Percentiles rank a stretch among this genome's conserved stretches.
Conservation (phyloP, 768 basidiomycete genomes). For the Phaffia australis region DNA sequence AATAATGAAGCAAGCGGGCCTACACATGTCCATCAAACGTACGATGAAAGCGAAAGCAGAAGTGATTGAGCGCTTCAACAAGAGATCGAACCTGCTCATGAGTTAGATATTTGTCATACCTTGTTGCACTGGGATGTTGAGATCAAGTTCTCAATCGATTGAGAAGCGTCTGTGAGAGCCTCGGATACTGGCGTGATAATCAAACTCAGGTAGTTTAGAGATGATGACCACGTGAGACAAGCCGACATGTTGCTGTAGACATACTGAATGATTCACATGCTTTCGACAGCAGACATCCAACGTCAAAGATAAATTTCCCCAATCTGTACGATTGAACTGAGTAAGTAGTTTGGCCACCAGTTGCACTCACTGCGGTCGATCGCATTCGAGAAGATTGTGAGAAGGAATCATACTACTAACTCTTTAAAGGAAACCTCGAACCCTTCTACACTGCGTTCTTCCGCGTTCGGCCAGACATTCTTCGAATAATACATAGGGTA, state of each 20-base stretch:
- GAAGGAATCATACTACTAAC: conserved; percentile 46
- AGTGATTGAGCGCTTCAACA: neutral
- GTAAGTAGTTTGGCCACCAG: neutral
- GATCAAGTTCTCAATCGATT: conserved; percentile 64
- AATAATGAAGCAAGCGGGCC: conserved; percentile 92
- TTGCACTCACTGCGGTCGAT: neutral
- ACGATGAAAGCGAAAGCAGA: neutral
- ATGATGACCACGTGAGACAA: conserved; percentile 10
- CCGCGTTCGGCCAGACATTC: conserved; percentile 75
- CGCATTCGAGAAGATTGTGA: neutral
- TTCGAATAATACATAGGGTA: conserved; percentile 43
- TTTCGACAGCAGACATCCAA: conserved; percentile 66
- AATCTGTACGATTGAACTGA: conserved; percentile 28
- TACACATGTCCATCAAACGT: neutral
- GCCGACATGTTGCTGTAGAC: conserved; percentile 22
- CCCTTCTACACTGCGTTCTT: conserved; percentile 47
- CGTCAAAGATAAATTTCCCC: conserved; percentile 51
- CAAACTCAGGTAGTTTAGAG: neutral
- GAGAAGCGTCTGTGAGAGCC: conserved; percentile 53
- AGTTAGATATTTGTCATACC: conserved; percentile 20
- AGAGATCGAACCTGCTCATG: no score
- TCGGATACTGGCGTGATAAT: conserved; percentile 35
- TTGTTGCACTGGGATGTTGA: conserved; percentile 70
- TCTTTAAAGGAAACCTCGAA: conserved; percentile 84
- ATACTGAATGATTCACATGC: conserved; percentile 88